phyloP scores from a whole-genome alignment of 495 filamentous ascomycete species.

The Evansstolkia leycettana region DNA sequence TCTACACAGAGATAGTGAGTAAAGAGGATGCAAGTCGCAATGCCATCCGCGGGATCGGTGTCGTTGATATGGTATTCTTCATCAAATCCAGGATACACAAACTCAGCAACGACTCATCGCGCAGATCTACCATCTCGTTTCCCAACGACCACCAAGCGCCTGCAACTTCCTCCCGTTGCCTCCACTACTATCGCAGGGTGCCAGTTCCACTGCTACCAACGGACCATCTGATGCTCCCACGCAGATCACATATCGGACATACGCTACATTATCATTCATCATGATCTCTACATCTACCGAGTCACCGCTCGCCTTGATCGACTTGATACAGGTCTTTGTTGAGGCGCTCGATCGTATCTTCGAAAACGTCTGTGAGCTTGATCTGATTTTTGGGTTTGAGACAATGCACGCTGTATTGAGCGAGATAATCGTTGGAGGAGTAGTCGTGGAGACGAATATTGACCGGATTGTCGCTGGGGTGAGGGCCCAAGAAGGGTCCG shows the following conservation, averaged over 20 bases:
- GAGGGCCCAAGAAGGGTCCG: slow-evolving; percentile 62
- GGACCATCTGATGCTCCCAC: slow-evolving; percentile 77
- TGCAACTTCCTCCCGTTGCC: slow-evolving; percentile 94
- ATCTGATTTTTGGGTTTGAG: slow-evolving; percentile 98
- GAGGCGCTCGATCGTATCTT: slow-evolving; percentile 90
- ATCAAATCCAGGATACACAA: slow-evolving; percentile 69
- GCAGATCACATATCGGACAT: slow-evolving; percentile 96
- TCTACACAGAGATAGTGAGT: slow-evolving; percentile 94
- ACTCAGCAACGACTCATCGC: slow-evolving; percentile 93
- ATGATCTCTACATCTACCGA: slow-evolving; percentile 95
- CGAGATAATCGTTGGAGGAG: slow-evolving; percentile 94
- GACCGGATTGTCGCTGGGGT: slow-evolving; percentile 83
- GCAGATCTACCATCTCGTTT: slow-evolving; percentile 95
- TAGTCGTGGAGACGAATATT: slow-evolving; percentile 86
- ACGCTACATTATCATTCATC: slow-evolving; percentile 97
- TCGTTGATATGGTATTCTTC: not conserved
- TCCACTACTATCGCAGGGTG: slow-evolving; percentile 51
- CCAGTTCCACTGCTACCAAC: slow-evolving; percentile 40
- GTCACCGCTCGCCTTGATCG: slow-evolving; percentile 86
- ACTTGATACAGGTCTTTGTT: slow-evolving; percentile 96
- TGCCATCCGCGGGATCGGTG: not conserved
- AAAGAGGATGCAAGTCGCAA: too few species aligned
- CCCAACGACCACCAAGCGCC: slow-evolving; percentile 71
- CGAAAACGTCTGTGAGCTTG: slow-evolving; percentile 96
- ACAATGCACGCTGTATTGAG: slow-evolving; percentile 80